Evolutionary conservation across 148 eudicot species (phyloP).

Genomic region (Rhododendron kiyosumense): DNA sequence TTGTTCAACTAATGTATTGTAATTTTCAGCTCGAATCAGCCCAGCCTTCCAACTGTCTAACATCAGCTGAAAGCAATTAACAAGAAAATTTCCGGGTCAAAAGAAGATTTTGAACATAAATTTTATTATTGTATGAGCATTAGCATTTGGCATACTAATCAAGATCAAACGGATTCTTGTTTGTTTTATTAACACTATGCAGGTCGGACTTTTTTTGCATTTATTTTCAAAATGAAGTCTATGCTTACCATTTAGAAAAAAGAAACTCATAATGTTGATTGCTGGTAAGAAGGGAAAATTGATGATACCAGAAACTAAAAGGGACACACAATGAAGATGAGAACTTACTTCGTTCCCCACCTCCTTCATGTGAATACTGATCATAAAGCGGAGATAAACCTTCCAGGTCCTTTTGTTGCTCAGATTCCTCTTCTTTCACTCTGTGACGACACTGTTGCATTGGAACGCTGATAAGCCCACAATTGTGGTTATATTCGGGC

Average conservation of each 20-base stretch:
- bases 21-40: slow-evolving; percentile 53
- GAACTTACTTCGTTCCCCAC: slow-evolving; percentile 39
- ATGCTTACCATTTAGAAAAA: background rate
- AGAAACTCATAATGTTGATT: background rate
- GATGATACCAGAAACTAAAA: background rate
- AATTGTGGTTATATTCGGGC: no score
- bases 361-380: slow-evolving; percentile 25
- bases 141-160: background rate
- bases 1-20: slow-evolving; percentile 43
- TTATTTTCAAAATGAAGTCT: background rate
- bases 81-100: slow-evolving; percentile 8
- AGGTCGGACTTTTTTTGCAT: background rate
- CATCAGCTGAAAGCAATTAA: slow-evolving; percentile 35
- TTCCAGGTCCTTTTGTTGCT: slow-evolving; percentile 26
- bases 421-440: slow-evolving; percentile 28
- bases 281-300: background rate
- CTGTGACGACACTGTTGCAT: slow-evolving; percentile 15
- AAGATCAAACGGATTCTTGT: background rate
- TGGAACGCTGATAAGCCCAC: background rate
- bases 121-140: background rate
- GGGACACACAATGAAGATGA: background rate
- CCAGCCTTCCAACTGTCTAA: slow-evolving; percentile 51
- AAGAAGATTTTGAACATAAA: background rate
- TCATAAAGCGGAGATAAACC: slow-evolving; percentile 24
- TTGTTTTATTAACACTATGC: background rate